Percentiles rank a stretch among this genome's conserved stretches.
Conservation (phyloP, 1,284 basidiomycete species). For the Cryptococcus amylolentus region DNA sequence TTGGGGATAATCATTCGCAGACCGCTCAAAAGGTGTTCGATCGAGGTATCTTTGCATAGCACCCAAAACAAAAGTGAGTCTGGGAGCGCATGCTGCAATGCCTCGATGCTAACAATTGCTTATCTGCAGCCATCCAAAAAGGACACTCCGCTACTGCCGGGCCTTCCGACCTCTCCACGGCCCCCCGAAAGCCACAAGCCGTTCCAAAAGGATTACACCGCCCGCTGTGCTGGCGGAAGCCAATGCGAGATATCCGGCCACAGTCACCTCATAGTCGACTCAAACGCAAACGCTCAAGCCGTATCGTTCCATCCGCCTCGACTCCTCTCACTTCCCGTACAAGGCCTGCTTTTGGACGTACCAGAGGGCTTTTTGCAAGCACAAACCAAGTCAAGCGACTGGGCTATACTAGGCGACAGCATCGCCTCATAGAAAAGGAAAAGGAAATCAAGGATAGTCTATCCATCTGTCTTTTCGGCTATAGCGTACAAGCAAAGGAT, state of each 20-base stretch:
- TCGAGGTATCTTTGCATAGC: too few species aligned
- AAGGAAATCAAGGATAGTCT: constrained; percentile 16
- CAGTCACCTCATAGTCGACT: constrained; percentile 4
- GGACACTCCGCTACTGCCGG: too few species aligned
- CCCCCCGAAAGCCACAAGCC: too few species aligned
- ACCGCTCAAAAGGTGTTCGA: too few species aligned
- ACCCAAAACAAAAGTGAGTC: too few species aligned
- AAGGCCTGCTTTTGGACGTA: neutral
- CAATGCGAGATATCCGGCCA: constrained; percentile 10
- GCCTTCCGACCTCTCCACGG: too few species aligned
- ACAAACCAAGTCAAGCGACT: neutral
- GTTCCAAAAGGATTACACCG: neutral
- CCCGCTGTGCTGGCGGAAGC: neutral
- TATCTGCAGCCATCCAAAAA: too few species aligned
- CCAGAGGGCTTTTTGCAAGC: neutral
- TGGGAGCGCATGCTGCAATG: too few species aligned
- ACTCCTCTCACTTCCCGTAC: neutral
- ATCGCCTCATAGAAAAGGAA: neutral
- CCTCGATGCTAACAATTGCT: too few species aligned
- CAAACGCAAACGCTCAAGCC: neutral
- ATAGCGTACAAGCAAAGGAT: constrained; percentile 5
- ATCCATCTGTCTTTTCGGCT: constrained; percentile 36
- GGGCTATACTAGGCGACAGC: too few species aligned
- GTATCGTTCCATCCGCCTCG: neutral
- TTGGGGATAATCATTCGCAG: too few species aligned